A percentile compares a stretch with the other conserved stretches of the same genome.
These are phyloP conservation scores for Xylaria bambusicola DNA, from an alignment of 495 filamentous ascomycete species.

Conservation along the genomic window DNA sequence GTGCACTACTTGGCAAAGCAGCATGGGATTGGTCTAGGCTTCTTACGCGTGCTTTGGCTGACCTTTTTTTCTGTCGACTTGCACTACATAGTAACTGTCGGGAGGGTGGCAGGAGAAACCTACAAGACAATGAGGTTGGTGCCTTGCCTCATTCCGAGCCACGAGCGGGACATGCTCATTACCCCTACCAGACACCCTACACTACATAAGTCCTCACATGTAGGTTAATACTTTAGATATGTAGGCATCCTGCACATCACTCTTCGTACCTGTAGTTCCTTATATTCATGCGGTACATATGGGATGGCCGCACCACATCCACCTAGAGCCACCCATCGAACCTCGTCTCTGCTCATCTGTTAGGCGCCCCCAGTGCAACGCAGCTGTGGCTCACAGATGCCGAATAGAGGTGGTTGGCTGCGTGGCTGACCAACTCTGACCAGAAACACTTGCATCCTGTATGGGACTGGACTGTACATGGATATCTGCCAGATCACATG, in stretches of 20 bases:
- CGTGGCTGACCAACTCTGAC: too few species aligned
- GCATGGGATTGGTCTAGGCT: too few species aligned
- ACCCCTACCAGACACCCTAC: too few species aligned
- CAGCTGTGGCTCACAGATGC: not conserved
- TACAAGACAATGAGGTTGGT: slow-evolving; percentile 7
- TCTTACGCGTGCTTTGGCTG: too few species aligned
- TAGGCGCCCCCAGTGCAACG: slow-evolving; percentile 1
- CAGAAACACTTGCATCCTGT: not conserved
- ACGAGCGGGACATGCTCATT: too few species aligned
- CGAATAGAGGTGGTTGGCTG: not conserved
- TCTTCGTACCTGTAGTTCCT: not conserved
- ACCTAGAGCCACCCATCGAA: too few species aligned
- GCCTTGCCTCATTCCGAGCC: slow-evolving; percentile 1
- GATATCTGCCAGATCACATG: slow-evolving; percentile 5
- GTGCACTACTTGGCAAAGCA: too few species aligned
- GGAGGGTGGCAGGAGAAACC: not conserved
- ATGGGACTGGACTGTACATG: not conserved
- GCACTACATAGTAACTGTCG: not conserved
- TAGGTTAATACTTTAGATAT: too few species aligned
- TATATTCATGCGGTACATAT: too few species aligned
- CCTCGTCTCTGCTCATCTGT: not conserved
- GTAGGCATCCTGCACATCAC: slow-evolving; percentile 7
- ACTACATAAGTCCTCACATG: too few species aligned
- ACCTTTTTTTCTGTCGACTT: too few species aligned
- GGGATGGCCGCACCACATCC: too few species aligned